phyloP scores from a whole-genome alignment of 2,329 filamentous ascomycete genomes.

The Penicillium psychrosexuale region DNA sequence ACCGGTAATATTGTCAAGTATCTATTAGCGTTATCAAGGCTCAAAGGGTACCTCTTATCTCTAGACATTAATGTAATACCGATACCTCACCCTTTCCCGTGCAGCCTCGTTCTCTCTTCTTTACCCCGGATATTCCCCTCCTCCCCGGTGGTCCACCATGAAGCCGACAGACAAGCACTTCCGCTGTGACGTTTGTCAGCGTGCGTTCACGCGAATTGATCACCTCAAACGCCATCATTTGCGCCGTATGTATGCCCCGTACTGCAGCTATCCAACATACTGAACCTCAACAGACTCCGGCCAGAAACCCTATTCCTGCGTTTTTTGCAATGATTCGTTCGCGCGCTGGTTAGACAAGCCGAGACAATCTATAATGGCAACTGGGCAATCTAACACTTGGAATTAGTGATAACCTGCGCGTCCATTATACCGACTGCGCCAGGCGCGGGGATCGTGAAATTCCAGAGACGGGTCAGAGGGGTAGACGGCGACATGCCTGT shows the following conservation, averaged over 20 bases:
- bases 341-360: slow-evolving; percentile 41
- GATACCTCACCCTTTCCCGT: slow-evolving; percentile 5
- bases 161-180: slow-evolving; percentile 43
- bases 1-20: not conserved
- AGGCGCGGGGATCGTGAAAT: slow-evolving; percentile 44
- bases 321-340: slow-evolving; percentile 47
- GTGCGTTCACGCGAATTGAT: slow-evolving; percentile 48
- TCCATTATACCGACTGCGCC: slow-evolving; percentile 45
- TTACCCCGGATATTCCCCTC: slow-evolving; percentile 25
- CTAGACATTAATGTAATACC: slow-evolving; percentile 1
- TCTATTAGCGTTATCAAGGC: not conserved
- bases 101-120: slow-evolving; percentile 4
- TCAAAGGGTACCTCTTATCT: not conserved
- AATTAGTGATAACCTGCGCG: slow-evolving; percentile 46
- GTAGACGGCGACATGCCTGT: slow-evolving; percentile 48
- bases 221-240: slow-evolving; percentile 49
- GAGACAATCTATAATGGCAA: not conserved
- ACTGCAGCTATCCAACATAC: slow-evolving; percentile 8
- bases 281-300: slow-evolving; percentile 41
- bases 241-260: slow-evolving; percentile 39
- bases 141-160: slow-evolving; percentile 35
- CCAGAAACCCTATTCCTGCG: slow-evolving; percentile 47
- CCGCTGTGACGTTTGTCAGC: slow-evolving; percentile 45
- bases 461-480: slow-evolving; percentile 46
- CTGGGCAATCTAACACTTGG: not conserved